Conservation (phyloP, 2,329 filamentous ascomycete species). For the Tolypocladium cylindrosporum region DNA sequence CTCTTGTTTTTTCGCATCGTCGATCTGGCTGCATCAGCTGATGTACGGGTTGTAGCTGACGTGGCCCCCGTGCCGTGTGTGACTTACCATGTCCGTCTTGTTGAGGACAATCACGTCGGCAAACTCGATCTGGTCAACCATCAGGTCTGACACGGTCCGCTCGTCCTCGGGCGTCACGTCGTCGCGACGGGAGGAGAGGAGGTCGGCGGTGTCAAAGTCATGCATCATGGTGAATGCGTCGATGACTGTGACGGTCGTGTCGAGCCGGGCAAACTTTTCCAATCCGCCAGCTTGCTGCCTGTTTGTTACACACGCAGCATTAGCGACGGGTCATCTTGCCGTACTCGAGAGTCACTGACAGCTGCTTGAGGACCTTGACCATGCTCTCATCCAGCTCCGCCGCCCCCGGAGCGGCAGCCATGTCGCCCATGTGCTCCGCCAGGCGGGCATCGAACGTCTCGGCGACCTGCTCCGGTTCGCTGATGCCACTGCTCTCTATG, state of each 20-base stretch:
- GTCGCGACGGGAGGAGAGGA: slow-evolving; percentile 53
- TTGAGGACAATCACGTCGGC: slow-evolving; percentile 65
- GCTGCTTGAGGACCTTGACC: slow-evolving; percentile 22
- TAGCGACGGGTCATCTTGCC: neutral
- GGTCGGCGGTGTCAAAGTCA: slow-evolving; percentile 61
- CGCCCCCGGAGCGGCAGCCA: slow-evolving; percentile 18
- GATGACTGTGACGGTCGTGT: slow-evolving; percentile 64
- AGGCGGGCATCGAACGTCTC: slow-evolving; percentile 58
- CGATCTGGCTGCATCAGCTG: slow-evolving; percentile 16
- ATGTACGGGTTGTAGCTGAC: neutral
- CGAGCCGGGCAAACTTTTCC: slow-evolving; percentile 54
- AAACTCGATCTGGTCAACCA: slow-evolving; percentile 72
- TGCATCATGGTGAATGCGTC: slow-evolving; percentile 64
- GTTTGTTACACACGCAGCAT: slow-evolving; percentile 4
- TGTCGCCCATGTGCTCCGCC: slow-evolving; percentile 32
- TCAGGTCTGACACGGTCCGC: slow-evolving; percentile 62
- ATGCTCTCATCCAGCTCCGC: slow-evolving; percentile 24
- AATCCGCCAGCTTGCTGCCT: slow-evolving; percentile 50
- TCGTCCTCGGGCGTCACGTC: slow-evolving; percentile 59
- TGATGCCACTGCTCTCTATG: slow-evolving; percentile 63
- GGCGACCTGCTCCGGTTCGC: slow-evolving; percentile 63
- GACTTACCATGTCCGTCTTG: slow-evolving; percentile 53
- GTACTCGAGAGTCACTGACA: slow-evolving; percentile 15
- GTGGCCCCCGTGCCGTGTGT: neutral
- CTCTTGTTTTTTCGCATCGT: slow-evolving; percentile 30